phyloP scores from a whole-genome alignment of 148 eudicot genomes.

The Cornus kousa region DNA sequence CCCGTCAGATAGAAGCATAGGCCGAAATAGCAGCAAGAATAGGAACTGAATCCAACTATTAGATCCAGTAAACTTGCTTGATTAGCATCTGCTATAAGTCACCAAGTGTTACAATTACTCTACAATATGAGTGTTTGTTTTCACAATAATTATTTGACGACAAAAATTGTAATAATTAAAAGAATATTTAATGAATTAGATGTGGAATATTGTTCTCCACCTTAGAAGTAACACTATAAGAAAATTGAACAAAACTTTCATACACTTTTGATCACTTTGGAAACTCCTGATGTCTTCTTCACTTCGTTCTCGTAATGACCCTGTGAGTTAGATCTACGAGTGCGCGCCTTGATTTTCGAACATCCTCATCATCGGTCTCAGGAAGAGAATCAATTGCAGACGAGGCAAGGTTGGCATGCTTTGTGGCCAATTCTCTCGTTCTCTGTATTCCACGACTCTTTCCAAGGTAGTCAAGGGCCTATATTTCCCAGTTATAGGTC shows the following conservation, averaged over 20 bases:
- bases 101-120: not conserved
- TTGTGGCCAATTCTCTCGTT: conserved; percentile 73
- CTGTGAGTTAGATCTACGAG: conserved; percentile 75
- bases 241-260: not conserved
- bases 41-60: too few relatives aligned
- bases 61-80: too few relatives aligned
- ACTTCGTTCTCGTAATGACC: conserved; percentile 86
- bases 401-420: conserved; percentile 77
- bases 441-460: conserved; percentile 80
- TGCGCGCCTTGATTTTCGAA: conserved; percentile 76
- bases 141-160: not conserved
- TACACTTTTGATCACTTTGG: not conserved
- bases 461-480: conserved; percentile 86
- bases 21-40: too few relatives aligned
- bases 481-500: conserved; percentile 13
- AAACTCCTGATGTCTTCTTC: conserved; percentile 3
- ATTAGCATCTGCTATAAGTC: too few relatives aligned
- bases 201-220: not conserved
- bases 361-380: conserved; percentile 66
- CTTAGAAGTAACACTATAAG: not conserved
- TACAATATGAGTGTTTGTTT: not conserved
- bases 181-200: not conserved
- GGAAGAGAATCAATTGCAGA: conserved; percentile 81
- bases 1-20: too few relatives aligned
- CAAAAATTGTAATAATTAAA: not conserved